Evolutionary conservation across 2,329 filamentous ascomycete genomes (phyloP).

Genomic region (Pyricularia pennisetigena): DNA sequence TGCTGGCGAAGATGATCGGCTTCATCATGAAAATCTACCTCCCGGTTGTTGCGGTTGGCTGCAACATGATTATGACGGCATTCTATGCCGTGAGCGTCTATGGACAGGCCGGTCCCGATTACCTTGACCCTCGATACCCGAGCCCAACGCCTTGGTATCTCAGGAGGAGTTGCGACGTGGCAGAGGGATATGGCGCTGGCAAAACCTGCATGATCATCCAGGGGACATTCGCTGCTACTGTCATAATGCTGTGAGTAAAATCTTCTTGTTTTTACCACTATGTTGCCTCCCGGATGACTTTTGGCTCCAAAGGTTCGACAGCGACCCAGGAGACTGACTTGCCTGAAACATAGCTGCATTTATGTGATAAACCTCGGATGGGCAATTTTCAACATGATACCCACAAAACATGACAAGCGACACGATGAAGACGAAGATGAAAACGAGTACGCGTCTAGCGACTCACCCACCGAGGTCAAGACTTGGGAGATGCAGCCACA

Average conservation of each 20-base stretch:
- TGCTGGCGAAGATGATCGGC: conserved; percentile 59
- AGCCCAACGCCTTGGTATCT: conserved; percentile 67
- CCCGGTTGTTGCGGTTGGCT: conserved; percentile 50
- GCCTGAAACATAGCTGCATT: conserved; percentile 35
- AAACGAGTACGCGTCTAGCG: conserved; percentile 22
- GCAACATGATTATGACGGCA: conserved; percentile 46
- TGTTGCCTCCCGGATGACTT: neutral
- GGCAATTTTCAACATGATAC: conserved; percentile 46
- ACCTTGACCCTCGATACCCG: conserved; percentile 52
- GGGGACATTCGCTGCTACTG: conserved; percentile 51
- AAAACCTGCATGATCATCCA: conserved; percentile 60
- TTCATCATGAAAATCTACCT: conserved; percentile 64
- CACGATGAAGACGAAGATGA: conserved; percentile 31
- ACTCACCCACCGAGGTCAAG: conserved; percentile 10
- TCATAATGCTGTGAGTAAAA: conserved; percentile 56
- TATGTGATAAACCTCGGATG: conserved; percentile 51
- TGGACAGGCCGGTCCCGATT: conserved; percentile 65
- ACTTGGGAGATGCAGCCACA: conserved; percentile 45
- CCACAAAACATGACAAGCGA: conserved; percentile 36
- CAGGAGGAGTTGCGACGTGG: conserved; percentile 55
- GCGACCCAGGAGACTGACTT: neutral
- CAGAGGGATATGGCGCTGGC: conserved; percentile 40
- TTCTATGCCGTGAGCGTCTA: conserved; percentile 59
- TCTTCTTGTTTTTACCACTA: neutral
- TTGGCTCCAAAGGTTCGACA: neutral